phyloP scores from a whole-genome alignment of 768 basidiomycete species.

The Coprinopsis marcescibilis region DNA sequence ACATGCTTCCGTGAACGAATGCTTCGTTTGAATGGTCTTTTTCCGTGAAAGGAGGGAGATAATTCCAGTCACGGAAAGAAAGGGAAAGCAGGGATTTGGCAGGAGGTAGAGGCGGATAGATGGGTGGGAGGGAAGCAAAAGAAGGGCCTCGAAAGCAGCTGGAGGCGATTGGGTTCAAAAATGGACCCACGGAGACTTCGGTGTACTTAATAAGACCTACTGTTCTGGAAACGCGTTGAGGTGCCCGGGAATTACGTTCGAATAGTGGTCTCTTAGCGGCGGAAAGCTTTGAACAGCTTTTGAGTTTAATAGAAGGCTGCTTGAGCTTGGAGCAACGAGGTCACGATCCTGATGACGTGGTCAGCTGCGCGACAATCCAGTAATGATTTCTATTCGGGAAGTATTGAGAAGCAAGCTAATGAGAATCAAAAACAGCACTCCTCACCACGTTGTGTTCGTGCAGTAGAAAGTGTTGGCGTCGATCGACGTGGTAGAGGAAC shows the following conservation, averaged over 20 bases:
- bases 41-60: no score
- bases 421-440: no score
- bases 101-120: conserved; percentile 16
- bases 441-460: no score
- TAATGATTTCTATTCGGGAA: no score
- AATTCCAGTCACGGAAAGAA: conserved; percentile 2
- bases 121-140: conserved; percentile 14
- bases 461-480: no score
- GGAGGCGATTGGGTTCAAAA: conserved; percentile 8
- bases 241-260: conserved; percentile 21
- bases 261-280: conserved; percentile 8
- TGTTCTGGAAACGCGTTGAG: conserved; percentile 25
- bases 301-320: background rate
- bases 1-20: no score
- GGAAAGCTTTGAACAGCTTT: background rate
- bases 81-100: background rate
- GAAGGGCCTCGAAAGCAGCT: conserved; percentile 17
- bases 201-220: conserved; percentile 19
- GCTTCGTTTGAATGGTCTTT: no score
- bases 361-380: no score
- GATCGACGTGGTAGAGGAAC: no score
- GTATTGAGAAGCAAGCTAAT: no score
- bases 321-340: no score
- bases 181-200: conserved; percentile 25
- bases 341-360: no score